These are phyloP conservation scores for Fusarium keratoplasticum DNA, from an alignment of 2,329 filamentous ascomycete species.

Conservation along the genomic window DNA sequence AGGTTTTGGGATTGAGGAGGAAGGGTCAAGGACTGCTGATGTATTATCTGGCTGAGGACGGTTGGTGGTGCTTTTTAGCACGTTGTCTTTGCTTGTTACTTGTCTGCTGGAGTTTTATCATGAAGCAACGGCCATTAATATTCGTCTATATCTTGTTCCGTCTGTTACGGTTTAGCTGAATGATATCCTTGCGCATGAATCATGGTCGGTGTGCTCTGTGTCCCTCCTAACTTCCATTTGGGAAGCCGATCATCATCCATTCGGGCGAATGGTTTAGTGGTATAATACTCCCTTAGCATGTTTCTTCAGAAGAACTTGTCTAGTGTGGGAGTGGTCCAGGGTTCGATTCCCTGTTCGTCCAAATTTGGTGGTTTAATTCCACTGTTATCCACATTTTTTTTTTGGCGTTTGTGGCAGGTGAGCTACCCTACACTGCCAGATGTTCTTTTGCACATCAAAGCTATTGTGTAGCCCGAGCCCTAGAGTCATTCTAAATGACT, in stretches of 20 bases:
- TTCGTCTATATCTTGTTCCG: neutral
- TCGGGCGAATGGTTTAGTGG: slow-evolving; percentile 39
- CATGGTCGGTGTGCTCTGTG: neutral
- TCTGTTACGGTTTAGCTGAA: neutral
- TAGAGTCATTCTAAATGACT: neutral
- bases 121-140: neutral
- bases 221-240: neutral
- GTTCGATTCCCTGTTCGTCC: slow-evolving; percentile 40
- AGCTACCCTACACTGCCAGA: neutral
- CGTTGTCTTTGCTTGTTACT: no score
- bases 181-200: neutral
- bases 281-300: slow-evolving; percentile 40
- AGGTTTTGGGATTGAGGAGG: neutral
- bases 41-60: neutral
- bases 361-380: slow-evolving; percentile 18
- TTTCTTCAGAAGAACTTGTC: neutral
- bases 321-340: slow-evolving; percentile 34
- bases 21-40: neutral
- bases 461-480: neutral
- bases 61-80: neutral
- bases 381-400: slow-evolving; percentile 28
- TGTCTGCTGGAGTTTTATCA: neutral
- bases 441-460: neutral
- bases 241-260: neutral
- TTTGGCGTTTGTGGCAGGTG: neutral